Conservation (phyloP, 1,284 basidiomycete species). For the Hypsizygus ulmarius region DNA sequence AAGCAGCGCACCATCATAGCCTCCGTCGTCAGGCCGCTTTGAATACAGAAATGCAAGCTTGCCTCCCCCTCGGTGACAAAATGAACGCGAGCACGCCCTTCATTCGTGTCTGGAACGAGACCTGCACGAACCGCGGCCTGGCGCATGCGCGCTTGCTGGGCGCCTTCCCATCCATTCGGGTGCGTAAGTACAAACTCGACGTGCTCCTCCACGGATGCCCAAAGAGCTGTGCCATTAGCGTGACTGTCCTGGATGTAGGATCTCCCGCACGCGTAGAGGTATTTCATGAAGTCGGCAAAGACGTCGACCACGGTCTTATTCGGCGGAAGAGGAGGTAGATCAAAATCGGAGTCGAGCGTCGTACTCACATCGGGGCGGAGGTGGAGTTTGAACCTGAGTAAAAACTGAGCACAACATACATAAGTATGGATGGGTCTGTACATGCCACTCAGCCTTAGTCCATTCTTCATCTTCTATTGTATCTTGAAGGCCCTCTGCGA, state of each 20-base stretch:
- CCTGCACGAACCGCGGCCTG: slow-evolving; percentile 36
- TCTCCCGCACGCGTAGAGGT: slow-evolving; percentile 43
- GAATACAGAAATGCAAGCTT: slow-evolving; percentile 45
- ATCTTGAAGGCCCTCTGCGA: slow-evolving; percentile 38
- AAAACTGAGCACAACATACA: not conserved
- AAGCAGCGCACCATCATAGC: slow-evolving; percentile 33
- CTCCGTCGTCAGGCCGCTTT: slow-evolving; percentile 34
- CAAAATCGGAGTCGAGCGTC: slow-evolving; percentile 9
- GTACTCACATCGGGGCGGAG: slow-evolving; percentile 30
- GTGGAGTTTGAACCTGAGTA: slow-evolving; percentile 49
- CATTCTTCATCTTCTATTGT: slow-evolving; percentile 46
- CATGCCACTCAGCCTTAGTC: slow-evolving; percentile 45
- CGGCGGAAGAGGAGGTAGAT: slow-evolving; percentile 39
- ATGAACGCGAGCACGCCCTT: slow-evolving; percentile 37
- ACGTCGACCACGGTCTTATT: slow-evolving; percentile 40
- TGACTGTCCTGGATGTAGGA: slow-evolving; percentile 50
- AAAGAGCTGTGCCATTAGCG: slow-evolving; percentile 35
- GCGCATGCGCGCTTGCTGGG: slow-evolving; percentile 41
- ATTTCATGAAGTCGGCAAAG: slow-evolving; percentile 49
- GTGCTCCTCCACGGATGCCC: slow-evolving; percentile 26
- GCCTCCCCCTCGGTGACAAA: slow-evolving; percentile 55
- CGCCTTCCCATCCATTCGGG: slow-evolving; percentile 44
- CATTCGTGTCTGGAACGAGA: slow-evolving; percentile 27
- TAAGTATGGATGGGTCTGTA: not conserved
- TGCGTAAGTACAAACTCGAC: slow-evolving; percentile 39